Evolutionary conservation across 192 early-diverging fungal genomes (phyloP), one percentile per base, ranked within the genome.

Genomic region (Backusella circina): DNA sequence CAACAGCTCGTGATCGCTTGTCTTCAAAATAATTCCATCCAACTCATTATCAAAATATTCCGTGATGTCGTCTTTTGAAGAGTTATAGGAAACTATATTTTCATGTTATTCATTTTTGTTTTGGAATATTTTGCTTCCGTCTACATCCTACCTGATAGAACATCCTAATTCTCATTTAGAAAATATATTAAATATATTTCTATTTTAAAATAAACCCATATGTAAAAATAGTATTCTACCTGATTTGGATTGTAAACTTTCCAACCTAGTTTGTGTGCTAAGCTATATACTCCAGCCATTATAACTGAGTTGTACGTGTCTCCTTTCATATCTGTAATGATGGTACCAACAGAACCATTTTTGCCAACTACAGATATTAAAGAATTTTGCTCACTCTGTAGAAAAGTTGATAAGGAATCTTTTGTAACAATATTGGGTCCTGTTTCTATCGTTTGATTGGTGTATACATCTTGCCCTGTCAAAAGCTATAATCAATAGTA

Each of bases 381-480:
- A 31, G 57, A 50, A 61, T 37, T 71, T 26, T 66, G 36, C 12
- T 61, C 44, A 18, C 57, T 67, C 6, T 72, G 57, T 30, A 64
- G 16, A 54, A 67, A 47, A 4, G 1, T 33, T 5, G 7, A 0
- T 21, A 71, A 41, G 1, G 67, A 72, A 33, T 21, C 32, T 8
- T 72, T 73, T 1, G 71, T 77, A 8, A 77, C 37, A 13, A 77
- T 7, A 3, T 44, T 73, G 4, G 76, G 76, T 30, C 76, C 76
- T 21, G 76, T 77, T 30, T 50, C 16, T 4, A 77, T 67, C 1
- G 76, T 77, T 38, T 66, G 32, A 36, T 71, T 77, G 15, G n/a
- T 33, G 65, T 61, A 67, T 3, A 77, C 39, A 44, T 41, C 39
- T 28, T 71, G 33, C 12, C 76, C 68, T 33, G 76, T 77, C 12